Evolutionary conservation across 73 alveolate species (phyloP).

Genomic region (Diophrys sp.): DNA sequence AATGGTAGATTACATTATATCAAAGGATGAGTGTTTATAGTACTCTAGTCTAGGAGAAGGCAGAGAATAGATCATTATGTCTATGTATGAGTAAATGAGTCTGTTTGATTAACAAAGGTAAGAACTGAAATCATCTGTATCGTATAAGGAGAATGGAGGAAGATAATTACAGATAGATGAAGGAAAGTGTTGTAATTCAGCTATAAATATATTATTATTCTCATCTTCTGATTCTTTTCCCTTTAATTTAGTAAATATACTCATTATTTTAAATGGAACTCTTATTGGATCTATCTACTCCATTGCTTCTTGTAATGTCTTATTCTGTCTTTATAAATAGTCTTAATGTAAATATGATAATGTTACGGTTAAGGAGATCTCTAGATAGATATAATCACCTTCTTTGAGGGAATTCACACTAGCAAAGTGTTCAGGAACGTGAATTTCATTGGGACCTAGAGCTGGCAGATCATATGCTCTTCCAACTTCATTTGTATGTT

Average conservation of each 20-base stretch:
- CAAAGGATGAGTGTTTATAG: neutral
- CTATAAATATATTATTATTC: too few species aligned
- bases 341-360: too few species aligned
- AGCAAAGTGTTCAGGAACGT: neutral
- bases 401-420: neutral
- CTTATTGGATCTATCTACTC: too few species aligned
- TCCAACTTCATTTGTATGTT: conserved; percentile 7
- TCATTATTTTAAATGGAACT: too few species aligned
- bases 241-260: too few species aligned
- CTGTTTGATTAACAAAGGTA: too few species aligned
- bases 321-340: too few species aligned
- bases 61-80: neutral
- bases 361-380: too few species aligned
- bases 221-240: neutral
- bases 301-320: too few species aligned
- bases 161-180: neutral
- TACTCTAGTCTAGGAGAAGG: neutral
- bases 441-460: neutral
- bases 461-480: neutral
- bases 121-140: too few species aligned
- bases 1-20: conserved; percentile 45
- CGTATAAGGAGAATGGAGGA: neutral
- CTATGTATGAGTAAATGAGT: too few species aligned
- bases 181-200: neutral
- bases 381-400: conserved; percentile 8